Evolutionary conservation across 208 protist genomes (phyloP).

Genomic region (Crithidia sp.): DNA sequence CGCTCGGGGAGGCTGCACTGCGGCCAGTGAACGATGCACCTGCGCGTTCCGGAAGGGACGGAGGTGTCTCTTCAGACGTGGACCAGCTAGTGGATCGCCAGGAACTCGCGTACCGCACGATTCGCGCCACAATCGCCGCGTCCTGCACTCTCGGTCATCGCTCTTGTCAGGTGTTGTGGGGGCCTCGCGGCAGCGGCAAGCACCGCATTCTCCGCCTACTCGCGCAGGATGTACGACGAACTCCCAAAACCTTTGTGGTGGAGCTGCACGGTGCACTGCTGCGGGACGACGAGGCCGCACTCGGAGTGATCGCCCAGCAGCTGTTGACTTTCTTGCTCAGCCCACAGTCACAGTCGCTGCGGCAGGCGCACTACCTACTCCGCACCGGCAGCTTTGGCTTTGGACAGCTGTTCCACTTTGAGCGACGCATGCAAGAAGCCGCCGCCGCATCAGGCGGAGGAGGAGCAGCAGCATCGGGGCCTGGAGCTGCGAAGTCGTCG

Average conservation of each 20-base stretch:
- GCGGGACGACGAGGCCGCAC: constrained; percentile 65
- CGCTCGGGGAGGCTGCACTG: constrained; percentile 29
- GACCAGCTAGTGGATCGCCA: constrained; percentile 37
- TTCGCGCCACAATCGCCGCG: constrained; percentile 74
- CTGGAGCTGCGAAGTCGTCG: background rate
- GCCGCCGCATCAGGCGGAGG: constrained; percentile 9
- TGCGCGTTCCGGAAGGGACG: no score
- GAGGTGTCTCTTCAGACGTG: background rate
- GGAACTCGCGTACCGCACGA: constrained; percentile 59
- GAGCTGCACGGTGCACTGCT: constrained; percentile 72
- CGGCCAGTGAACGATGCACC: no score
- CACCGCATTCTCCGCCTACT: constrained; percentile 75
- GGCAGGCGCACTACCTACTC: constrained; percentile 56
- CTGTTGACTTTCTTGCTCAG: constrained; percentile 66
- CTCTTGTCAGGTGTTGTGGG: constrained; percentile 81
- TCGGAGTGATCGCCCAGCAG: constrained; percentile 71
- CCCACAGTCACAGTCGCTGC: constrained; percentile 53
- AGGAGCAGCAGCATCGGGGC: background rate
- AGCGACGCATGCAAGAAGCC: constrained; percentile 31
- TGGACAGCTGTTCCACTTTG: constrained; percentile 77
- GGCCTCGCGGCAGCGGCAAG: constrained; percentile 71
- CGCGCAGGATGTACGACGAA: constrained; percentile 56
- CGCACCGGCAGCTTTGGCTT: constrained; percentile 76
- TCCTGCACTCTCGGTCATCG: constrained; percentile 76
- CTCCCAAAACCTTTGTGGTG: constrained; percentile 60